Base-by-base conservation (phyloP, 78 protist species). In the Cavenderia fasciculata region DNA sequence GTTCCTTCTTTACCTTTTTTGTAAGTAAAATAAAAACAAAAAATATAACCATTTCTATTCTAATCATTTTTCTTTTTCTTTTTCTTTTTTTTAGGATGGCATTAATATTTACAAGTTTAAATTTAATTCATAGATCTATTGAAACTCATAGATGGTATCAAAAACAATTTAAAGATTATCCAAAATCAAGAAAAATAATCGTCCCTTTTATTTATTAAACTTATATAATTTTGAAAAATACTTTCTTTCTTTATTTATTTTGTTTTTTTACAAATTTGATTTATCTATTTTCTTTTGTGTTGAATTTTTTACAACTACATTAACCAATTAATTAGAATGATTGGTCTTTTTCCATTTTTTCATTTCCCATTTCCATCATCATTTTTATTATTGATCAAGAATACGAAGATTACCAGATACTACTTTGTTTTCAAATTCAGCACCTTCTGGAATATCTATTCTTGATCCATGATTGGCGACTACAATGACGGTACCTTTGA, bases 351-450 rank as follows among this genome's bases (percentile, higher is more conserved):
- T n/a, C n/a, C n/a, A n/a, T n/a, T n/a, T n/a, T n/a, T n/a, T n/a
- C n/a, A n/a, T n/a, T n/a, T n/a, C n/a, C n/a, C n/a, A n/a, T n/a
- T n/a, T n/a, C n/a, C n/a, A n/a, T n/a, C 54, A 49, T 18, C 54
- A 68, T 46, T 46, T 59, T 7, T 56, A 25, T 59, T 87, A 94
- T 75, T 94, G 96, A 29, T 94, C 96, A 44, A 94, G 82, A 40
- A 94, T 94, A 41, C 95, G 73, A 25, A 96, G 61, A 33, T 79
- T 89, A 44, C 98, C 98, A 49, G 97, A 75, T 8, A 94, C 92
- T 1, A 95, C 91, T 74, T 95, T 92, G 87, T 97, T 97, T 54
- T 97, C 99, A 47, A 97, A 77, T 25, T 87, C 63, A 3, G 98
- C 33, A 21, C 98, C 98, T 34, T 70, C 57, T 23, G 98, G 98